A percentile compares a stretch with the other conserved stretches of the same genome.
Conservation (phyloP, 345 rosid genomes). For the Eucalyptus marginata region DNA sequence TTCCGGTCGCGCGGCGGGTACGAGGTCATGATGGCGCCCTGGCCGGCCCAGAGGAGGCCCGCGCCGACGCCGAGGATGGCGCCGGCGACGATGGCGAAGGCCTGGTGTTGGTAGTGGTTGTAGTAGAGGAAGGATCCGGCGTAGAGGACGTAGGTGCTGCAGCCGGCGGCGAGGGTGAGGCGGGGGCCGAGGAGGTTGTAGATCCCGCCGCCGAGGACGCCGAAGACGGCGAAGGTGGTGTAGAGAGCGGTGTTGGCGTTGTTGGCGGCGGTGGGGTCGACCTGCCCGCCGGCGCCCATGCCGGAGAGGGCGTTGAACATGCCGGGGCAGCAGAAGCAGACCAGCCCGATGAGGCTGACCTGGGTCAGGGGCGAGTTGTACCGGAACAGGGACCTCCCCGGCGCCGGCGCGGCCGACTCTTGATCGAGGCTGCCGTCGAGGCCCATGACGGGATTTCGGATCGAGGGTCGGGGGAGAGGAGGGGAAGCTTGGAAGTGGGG, state of each 20-base stretch:
- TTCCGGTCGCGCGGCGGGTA: constrained; percentile 76
- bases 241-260: constrained; percentile 80
- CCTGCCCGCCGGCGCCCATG: constrained; percentile 95
- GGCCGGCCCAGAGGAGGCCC: constrained; percentile 86
- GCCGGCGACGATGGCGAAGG: constrained; percentile 44
- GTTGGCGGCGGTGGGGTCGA: constrained; percentile 66
- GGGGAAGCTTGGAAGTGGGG: background rate
- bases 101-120: constrained; percentile 38
- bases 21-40: constrained; percentile 95
- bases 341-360: constrained; percentile 62
- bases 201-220: constrained; percentile 53
- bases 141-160: constrained; percentile 65
- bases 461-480: background rate
- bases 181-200: constrained; percentile 61
- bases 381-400: constrained; percentile 14
- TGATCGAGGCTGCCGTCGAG: constrained; percentile 1
- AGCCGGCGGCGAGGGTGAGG: constrained; percentile 51
- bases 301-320: constrained; percentile 97
- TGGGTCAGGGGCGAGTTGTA: constrained; percentile 77
- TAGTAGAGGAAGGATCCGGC: constrained; percentile 57
- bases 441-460: background rate
- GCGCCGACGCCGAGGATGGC: constrained; percentile 76
- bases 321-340: constrained; percentile 94
- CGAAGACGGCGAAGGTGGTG: constrained; percentile 46
- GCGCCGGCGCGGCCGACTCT: background rate